Base-by-base conservation (phyloP, 2,329 filamentous ascomycete genomes). In the Phyllosticta ampelicida region DNA sequence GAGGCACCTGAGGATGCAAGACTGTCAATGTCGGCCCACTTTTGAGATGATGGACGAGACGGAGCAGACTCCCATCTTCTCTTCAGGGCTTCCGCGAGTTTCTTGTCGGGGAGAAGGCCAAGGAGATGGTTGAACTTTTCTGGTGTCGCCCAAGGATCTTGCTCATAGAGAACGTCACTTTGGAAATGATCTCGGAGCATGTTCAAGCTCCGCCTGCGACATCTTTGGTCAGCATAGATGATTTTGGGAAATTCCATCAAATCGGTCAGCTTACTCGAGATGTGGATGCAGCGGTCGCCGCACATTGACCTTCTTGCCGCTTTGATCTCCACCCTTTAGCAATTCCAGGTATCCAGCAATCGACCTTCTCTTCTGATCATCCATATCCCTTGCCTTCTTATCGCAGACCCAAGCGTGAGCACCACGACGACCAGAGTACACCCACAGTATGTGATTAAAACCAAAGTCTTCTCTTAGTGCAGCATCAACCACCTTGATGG, bases 371-470 rank as follows among this genome's bases (percentile, higher is more conserved):
- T 89, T 90, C 65, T 87, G 82, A 66, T 99, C 94, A 63, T 95
- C 87, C 77, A 99, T 82, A 30, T 80, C 80, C 59, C 94, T 83
- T 0, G 91, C 94, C 59, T 86, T 85, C 68, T 87, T 89, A 71
- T 99, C 94, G 70, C 92, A 97, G 10, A 99, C 88, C 94, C 94
- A 99, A 5, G 94, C 94, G 84, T 99, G 94, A 28, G 89, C 91
- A 76, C 94, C 94, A 80, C 94, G 84, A 73, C 94, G 87, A 65
- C 94, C 94, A 0, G 94, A 99, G 73, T 99, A 99, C 6, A 99
- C 91, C 94, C 94, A 99, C 72, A 99, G 80, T 67, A 99, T 92
- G 73, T 99, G 92, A 69, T 88, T 85, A 74, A 96, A 99, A 51
- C 91, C 94, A 75, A 99, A 96, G 72, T 99, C 94, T 19, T 97